Base-by-base conservation (phyloP, 768 basidiomycete genomes). In the Podaxis carcinomalis region DNA sequence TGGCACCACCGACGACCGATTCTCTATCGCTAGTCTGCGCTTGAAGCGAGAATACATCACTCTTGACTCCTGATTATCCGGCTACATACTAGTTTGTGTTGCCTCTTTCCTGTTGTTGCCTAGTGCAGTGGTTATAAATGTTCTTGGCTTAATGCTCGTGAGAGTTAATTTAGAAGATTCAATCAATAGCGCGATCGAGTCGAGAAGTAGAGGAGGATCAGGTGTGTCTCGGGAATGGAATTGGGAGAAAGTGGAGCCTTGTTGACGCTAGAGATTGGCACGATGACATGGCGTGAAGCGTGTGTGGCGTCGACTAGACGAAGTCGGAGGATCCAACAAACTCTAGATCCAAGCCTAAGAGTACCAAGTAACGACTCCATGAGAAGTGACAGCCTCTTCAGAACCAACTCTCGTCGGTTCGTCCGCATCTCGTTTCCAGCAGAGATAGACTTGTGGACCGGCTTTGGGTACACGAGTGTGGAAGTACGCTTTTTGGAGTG, bases 311-410 rank as follows among this genome's bases (percentile, higher is more conserved):
- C 5, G 9, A 1, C 13, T 19, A 42, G 16, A 19, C n/a, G 21
- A 11, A 1, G 28, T 19, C 40, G 32, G 10, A 40, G 7, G 27
- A 16, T 10, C 36, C 36, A 32, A 32, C 32, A 32, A 32, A 32
- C 32, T 0, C 32, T 32, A 2, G 32, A 32, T 32, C 32, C 32
- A 9, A 7, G 32, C 25, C 14, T 21, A 56, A 35, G 56, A 35
- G n/a, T 56, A 56, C 56, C 56, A 56, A 32, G 56, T 16, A 35
- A 56, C 44, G 19, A 56, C 56, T 6, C 19, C 56, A 47, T 56
- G 56, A 23, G 56, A 46, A 2, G 25, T n/a, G n/a, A 56, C 25
- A 9, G 56, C 56, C 27, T 56, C 56, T 2, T 32, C 13, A 28
- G 25, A 32, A 13, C 13, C 32, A 11, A 47, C 56, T 0, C 25